These are phyloP conservation scores for Solioccasus polychromus DNA, from an alignment of 768 basidiomycete species.

Conservation along the genomic window DNA sequence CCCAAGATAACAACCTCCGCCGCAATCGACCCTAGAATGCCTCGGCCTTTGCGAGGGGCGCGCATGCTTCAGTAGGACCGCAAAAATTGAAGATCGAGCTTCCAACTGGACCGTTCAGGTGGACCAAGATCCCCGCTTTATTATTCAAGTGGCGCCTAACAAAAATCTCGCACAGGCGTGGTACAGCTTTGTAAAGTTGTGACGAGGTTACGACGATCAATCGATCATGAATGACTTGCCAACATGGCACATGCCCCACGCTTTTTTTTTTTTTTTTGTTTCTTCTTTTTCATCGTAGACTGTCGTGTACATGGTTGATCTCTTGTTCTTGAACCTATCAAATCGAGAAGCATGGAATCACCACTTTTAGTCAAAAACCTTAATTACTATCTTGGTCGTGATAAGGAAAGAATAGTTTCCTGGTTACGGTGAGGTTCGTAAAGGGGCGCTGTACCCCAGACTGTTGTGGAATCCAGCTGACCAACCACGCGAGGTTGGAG, in stretches of 20 bases:
- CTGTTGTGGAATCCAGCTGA: slow-evolving; percentile 4
- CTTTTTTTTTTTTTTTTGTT: too few relatives aligned
- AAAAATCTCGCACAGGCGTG: neutral
- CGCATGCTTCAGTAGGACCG: neutral
- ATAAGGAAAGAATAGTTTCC: too few relatives aligned
- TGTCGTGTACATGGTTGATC: slow-evolving; percentile 14
- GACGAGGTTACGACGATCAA: neutral
- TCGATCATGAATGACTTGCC: neutral
- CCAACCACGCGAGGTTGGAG: slow-evolving; percentile 7
- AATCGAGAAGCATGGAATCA: slow-evolving; percentile 22
- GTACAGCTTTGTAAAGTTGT: neutral
- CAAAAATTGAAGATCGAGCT: neutral
- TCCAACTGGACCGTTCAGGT: neutral
- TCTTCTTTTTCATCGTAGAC: too few relatives aligned
- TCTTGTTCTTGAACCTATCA: slow-evolving; percentile 16
- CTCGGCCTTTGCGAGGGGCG: neutral
- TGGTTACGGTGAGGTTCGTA: slow-evolving; percentile 18
- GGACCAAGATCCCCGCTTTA: neutral
- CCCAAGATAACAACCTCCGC: slow-evolving; percentile 5
- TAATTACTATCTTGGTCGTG: slow-evolving; percentile 20
- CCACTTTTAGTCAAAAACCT: slow-evolving; percentile 29
- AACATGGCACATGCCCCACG: too few relatives aligned
- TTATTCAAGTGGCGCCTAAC: too few relatives aligned
- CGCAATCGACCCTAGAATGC: slow-evolving; percentile 5
- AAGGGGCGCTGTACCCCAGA: slow-evolving; percentile 14